Evolutionary conservation across 2,329 filamentous ascomycete species (phyloP).

Genomic region (Xylaria sp.): DNA sequence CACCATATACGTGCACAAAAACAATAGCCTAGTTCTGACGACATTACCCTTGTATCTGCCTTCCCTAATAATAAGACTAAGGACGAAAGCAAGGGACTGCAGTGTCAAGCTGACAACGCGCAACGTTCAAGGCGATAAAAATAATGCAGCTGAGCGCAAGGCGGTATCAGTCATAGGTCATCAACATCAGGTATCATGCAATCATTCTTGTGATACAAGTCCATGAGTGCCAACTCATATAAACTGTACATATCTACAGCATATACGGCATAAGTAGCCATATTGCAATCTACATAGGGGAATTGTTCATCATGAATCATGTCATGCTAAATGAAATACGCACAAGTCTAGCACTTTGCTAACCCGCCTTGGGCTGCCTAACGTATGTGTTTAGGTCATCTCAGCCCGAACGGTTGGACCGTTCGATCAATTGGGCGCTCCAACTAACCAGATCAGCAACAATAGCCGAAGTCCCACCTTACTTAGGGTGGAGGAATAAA

Average conservation of each 20-base stretch:
- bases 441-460: no score
- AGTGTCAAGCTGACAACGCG: conserved; percentile 14
- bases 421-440: no score
- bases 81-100: conserved; percentile 8
- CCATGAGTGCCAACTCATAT: not conserved
- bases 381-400: not conserved
- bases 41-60: not conserved
- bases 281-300: not conserved
- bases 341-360: not conserved
- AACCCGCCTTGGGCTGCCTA: not conserved
- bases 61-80: conserved; percentile 10
- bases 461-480: not conserved
- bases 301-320: not conserved
- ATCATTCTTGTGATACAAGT: not conserved
- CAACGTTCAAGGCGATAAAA: conserved; percentile 23
- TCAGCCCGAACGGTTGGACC: no score
- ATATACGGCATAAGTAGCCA: no score
- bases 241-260: not conserved
- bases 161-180: not conserved
- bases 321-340: not conserved
- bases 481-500: not conserved
- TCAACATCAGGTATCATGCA: conserved; percentile 1
- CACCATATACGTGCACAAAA: not conserved
- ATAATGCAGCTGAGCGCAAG: conserved; percentile 29
- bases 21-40: not conserved